Evolutionary conservation across 139 green algal species (phyloP), one percentile per base, ranked within the genome.

Genomic region (Chlorella sp.): DNA sequence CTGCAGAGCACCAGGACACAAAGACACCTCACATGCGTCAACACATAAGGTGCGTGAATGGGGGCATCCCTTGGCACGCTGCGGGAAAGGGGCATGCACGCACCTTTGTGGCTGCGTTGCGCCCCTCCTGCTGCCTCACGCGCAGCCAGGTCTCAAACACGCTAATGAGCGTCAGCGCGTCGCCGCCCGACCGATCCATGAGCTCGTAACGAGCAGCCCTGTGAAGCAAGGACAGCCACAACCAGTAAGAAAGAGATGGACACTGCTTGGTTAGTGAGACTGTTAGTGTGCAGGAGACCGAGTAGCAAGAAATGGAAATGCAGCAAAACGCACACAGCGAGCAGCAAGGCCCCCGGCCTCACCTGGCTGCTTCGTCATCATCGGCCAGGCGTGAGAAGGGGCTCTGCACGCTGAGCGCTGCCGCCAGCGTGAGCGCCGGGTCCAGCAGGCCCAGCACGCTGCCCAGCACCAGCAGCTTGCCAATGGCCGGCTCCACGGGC

Each of bases 131-230:
- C 64, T 70, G 14, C 71, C 80, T 85, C 3, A 81, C 62, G 0
- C 42, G 27, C 49, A 85, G 67, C 79, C 79, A 85, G 10, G 69
- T 29, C 79, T 85, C 79, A 70, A 85, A 81, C 29, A 85, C 67
- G n/a, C 49, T 34, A 14, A 81, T 30, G 26, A 85, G 74, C 3
- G 79, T 81, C 31, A 84, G 74, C 5, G 78, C 60, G 34, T 84
- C 78, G 3, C 77, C 77, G 36, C 66, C 51, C 60, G n/a, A n/a
- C 3, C 66, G 71, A 0, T 72, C 78, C 24, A 78, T 66, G 17
- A 84, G 66, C 51, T 78, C 55, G 23, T 60, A 31, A 3, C 78
- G 73, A 5, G 63, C 33, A 14, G 73, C 31, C 62, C 75, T 83
- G 69, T 30, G 23, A 29, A 10, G 27, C n/a, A n/a, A n/a, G n/a